A percentile compares a stretch with the other conserved stretches of the same genome.
These are phyloP conservation scores for Trametes pubescens DNA, from an alignment of 1,284 basidiomycete genomes.

Conservation along the genomic window DNA sequence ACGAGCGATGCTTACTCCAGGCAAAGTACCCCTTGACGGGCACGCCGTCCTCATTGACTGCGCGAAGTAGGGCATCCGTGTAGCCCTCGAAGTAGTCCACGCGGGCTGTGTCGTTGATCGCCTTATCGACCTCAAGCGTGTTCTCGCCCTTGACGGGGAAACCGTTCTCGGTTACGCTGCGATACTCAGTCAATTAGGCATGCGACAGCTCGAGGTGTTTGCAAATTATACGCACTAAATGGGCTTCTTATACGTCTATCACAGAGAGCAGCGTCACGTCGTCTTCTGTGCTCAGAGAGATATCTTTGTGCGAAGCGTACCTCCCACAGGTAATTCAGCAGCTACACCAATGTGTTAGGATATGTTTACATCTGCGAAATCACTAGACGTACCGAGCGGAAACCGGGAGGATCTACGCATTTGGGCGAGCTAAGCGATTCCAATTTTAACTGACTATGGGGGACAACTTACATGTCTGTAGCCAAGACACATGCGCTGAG, in stretches of 20 bases:
- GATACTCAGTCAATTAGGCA: neutral
- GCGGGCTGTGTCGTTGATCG: conserved; percentile 68
- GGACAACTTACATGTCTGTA: conserved; percentile 61
- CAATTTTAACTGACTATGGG: neutral
- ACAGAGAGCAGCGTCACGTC: neutral
- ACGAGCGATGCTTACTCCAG: conserved; percentile 57
- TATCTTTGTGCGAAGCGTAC: conserved; percentile 40
- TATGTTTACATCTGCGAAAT: no score
- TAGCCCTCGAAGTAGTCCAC: conserved; percentile 75
- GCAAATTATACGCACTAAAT: conserved; percentile 67
- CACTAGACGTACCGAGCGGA: conserved; percentile 61
- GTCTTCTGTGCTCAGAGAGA: no score
- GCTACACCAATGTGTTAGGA: conserved; percentile 1
- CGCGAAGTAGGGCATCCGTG: conserved; percentile 62
- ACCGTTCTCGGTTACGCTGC: conserved; percentile 75
- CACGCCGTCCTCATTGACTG: conserved; percentile 70
- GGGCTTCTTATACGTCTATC: conserved; percentile 66
- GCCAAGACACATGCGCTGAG: conserved; percentile 65
- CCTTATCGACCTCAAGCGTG: conserved; percentile 57
- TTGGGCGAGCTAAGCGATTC: no score
- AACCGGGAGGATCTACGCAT: conserved; percentile 68
- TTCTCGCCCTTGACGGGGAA: conserved; percentile 76
- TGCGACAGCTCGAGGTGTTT: no score
- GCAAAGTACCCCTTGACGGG: conserved; percentile 75
- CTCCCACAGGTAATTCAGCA: conserved; percentile 58